phyloP scores from a whole-genome alignment of 2,329 filamentous ascomycete species.

The Sporothrix inflata region DNA sequence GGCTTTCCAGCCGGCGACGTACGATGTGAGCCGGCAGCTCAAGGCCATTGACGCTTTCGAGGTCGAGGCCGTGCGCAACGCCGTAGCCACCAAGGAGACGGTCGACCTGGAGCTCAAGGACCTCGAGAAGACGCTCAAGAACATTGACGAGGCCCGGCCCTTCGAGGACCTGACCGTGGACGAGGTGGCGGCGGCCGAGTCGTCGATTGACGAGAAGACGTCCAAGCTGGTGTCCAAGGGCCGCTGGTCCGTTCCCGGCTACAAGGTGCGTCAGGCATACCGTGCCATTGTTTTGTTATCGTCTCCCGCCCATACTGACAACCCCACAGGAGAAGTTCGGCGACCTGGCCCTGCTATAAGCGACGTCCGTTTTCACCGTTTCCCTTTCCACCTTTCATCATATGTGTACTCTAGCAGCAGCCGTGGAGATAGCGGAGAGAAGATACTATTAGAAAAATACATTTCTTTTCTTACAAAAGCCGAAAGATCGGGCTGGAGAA shows the following conservation, averaged over 20 bases:
- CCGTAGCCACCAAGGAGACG: constrained; percentile 93
- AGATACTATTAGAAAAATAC: constrained; percentile 16
- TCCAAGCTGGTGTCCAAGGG: constrained; percentile 93
- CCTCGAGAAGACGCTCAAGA: constrained; percentile 90
- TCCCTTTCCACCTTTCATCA: constrained; percentile 39
- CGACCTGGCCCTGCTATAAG: constrained; percentile 92
- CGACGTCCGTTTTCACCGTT: constrained; percentile 36
- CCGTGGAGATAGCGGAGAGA: constrained; percentile 63
- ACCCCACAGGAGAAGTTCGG: constrained; percentile 89
- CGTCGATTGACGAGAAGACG: constrained; percentile 97
- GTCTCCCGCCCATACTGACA: constrained; percentile 48
- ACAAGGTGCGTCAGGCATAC: constrained; percentile 73
- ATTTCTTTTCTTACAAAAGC: not conserved
- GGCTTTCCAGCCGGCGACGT: constrained; percentile 87
- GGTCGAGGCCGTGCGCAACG: constrained; percentile 94
- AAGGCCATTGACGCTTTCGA: constrained; percentile 99
- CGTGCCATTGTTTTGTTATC: not conserved
- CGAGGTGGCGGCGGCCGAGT: constrained; percentile 89
- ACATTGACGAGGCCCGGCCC: constrained; percentile 93
- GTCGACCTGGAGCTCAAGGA: constrained; percentile 95
- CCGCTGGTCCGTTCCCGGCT: constrained; percentile 96
- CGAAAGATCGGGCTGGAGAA: not conserved
- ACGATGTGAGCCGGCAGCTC: constrained; percentile 91
- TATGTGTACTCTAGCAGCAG: constrained; percentile 64
- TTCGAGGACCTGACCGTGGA: constrained; percentile 98